Base-by-base conservation (phyloP, 148 eudicot genomes). In the Talinum fruticosum region DNA sequence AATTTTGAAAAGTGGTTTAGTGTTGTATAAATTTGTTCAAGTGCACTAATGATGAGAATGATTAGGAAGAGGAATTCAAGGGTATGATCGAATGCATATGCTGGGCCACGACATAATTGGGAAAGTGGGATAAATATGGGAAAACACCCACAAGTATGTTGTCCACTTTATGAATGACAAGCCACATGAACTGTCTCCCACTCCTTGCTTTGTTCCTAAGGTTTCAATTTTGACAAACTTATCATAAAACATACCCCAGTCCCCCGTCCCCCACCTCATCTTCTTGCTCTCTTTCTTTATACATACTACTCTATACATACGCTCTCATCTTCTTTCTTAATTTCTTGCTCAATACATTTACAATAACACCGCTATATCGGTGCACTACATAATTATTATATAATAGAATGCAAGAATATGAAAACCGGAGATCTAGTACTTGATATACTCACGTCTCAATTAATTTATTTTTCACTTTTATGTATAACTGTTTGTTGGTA, bases 171-270 rank as follows among this genome's bases (percentile, higher is more conserved):
- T 51, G 57, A 32, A 71, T 76, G 85, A 79, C 85, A 79, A 79
- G 53, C 77, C 79, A 79, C 82, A 83, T 83, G 85, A 79, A 83
- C 36, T 83, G 85, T 79, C 79, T 67, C 74, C 80, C 77, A 83
- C 80, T 72, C 82, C 30, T 73, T 82, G 72, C 78, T 81, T 81
- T 81, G 35, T 10, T 66, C 77, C 68, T 66, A 76, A 76, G 79
- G 30, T 6, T 23, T 59, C 69, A 71, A 41, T 71, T 47, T 30
- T 19, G 32, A 57, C 57, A 66, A 34, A 35, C 41, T 29, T 41
- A 41, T 41, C 30, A 28, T 30, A 26, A n/a, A 33, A 45, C 70
- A 41, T 41, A 35, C 57, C 57, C 57, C 57, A 51, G 4, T 19
- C 59, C 30, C 71, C 57, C 79, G 10, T 34, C 70, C 76, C 67